Evolutionary conservation across 1,139 yeast genomes (phyloP), one percentile per base, ranked within the genome.

Genomic region (Blastobotrys elegans): DNA sequence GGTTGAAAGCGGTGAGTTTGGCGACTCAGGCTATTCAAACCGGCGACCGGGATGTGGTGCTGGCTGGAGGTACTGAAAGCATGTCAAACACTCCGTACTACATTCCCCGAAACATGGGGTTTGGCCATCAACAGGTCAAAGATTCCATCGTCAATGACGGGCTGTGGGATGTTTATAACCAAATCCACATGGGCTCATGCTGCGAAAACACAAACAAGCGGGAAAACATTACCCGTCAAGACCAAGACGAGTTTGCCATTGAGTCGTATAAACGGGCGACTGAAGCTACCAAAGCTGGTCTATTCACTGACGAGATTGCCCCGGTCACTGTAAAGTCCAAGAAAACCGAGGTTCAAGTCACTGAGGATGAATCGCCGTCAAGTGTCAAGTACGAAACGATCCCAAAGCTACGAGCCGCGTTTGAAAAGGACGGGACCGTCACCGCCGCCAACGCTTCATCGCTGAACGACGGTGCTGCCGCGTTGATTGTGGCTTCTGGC

Each of bases 371-470:
- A 62, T 92, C 85, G 67, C 74, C 81, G 47, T 66, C 68, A 54
- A 80, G 81, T 63, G 77, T 85, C 61, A 79, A 87, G 69, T 84
- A 84, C 65, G 77, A 75, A 32, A 84, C 76, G 64, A 69, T 89
- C 58, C 79, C 76, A 62, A 57, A 79, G 47, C 90, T 96, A 29
- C 78, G 94, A 71, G 82, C 97, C 43, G 96, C 84, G 17, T 89
- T 89, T 78, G 84, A 84, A 67, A 84, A 81, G 70, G 89, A 75
- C 53, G 97, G 97, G 64, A 86, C 96, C 35, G 95, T 89, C 51
- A 89, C 97, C 41, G 96, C 94, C 37, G 95, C 95, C 56, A 89
- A 89, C 66, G 94, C 97, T 31, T 86, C 96, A 30, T 85, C 90
- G 62, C 74, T 89, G 62, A 89, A 87, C 67, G 97, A 89, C 65